A percentile compares a stretch with the other conserved stretches of the same genome.
phyloP scores from a whole-genome alignment of 2,329 filamentous ascomycete genomes.

The Alternaria metachromatica region DNA sequence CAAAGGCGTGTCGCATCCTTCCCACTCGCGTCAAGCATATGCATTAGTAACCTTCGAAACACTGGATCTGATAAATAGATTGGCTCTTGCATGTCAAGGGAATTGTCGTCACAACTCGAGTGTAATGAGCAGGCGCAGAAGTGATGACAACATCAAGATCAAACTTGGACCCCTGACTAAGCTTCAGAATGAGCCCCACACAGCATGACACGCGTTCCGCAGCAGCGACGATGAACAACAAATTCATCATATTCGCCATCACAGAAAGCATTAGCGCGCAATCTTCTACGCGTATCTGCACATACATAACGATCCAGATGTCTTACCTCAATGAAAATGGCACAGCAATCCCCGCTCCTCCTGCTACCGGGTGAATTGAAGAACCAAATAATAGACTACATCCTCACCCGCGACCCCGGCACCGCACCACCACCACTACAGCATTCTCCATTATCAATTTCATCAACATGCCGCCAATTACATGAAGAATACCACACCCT shows the following conservation, averaged over 20 bases:
- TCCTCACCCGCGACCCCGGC: constrained; percentile 12
- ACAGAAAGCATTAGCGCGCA: neutral
- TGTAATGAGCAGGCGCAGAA: neutral
- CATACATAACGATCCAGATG: neutral
- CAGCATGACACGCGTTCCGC: neutral
- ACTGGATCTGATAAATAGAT: too few relatives aligned
- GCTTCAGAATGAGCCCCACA: neutral
- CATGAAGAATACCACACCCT: constrained; percentile 19
- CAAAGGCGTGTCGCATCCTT: too few relatives aligned
- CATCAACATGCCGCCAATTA: constrained; percentile 25
- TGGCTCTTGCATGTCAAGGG: too few relatives aligned
- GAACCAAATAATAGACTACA: constrained; percentile 23
- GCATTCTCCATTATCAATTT: constrained; percentile 21
- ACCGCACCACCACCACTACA: constrained; percentile 9
- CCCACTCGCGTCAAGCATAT: too few relatives aligned
- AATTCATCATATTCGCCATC: neutral
- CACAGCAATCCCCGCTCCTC: constrained; percentile 11
- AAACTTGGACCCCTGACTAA: neutral
- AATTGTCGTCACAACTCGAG: too few relatives aligned
- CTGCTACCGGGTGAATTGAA: constrained; percentile 25
- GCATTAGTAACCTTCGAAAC: too few relatives aligned
- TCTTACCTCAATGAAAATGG: neutral
- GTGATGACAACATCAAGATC: neutral
- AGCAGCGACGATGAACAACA: neutral
- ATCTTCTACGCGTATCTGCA: neutral